A percentile compares a stretch with the other conserved stretches of the same genome.
Conservation (phyloP, 2,329 filamentous ascomycete species). For the Aspergillus pseudoviridinutans region DNA sequence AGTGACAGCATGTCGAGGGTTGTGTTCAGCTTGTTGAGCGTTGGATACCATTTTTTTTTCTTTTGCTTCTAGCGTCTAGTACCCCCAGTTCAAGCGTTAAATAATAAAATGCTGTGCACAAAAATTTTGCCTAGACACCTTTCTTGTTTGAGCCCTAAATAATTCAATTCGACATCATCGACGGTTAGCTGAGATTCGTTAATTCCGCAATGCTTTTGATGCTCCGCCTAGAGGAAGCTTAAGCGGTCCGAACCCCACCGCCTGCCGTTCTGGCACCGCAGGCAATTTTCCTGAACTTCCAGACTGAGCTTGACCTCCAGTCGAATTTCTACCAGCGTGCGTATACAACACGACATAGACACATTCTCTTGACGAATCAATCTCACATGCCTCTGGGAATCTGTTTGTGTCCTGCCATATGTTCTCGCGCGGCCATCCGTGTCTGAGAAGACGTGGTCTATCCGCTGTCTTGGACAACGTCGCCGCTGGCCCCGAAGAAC, state of each 20-base stretch:
- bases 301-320: conserved; percentile 5
- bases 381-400: conserved; percentile 16
- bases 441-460: conserved; percentile 38
- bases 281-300: conserved; percentile 18
- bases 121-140: neutral
- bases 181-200: neutral
- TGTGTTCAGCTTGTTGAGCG: neutral
- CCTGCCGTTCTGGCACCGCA: conserved; percentile 17
- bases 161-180: neutral
- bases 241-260: conserved; percentile 12
- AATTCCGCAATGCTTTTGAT: neutral
- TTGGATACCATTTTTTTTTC: neutral
- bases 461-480: conserved; percentile 34
- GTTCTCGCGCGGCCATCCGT: conserved; percentile 41
- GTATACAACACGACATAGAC: neutral
- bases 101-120: neutral
- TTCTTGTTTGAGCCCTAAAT: neutral
- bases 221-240: neutral
- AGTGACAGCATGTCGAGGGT: neutral
- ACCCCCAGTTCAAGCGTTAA: neutral
- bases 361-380: conserved; percentile 3
- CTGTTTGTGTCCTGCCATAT: conserved; percentile 27
- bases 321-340: neutral
- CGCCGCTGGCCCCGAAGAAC: conserved; percentile 38
- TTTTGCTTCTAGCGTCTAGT: neutral